Percentiles rank a stretch among this genome's conserved stretches.
Conservation (phyloP, 2,329 filamentous ascomycete genomes). For the Dactylellina sp. region DNA sequence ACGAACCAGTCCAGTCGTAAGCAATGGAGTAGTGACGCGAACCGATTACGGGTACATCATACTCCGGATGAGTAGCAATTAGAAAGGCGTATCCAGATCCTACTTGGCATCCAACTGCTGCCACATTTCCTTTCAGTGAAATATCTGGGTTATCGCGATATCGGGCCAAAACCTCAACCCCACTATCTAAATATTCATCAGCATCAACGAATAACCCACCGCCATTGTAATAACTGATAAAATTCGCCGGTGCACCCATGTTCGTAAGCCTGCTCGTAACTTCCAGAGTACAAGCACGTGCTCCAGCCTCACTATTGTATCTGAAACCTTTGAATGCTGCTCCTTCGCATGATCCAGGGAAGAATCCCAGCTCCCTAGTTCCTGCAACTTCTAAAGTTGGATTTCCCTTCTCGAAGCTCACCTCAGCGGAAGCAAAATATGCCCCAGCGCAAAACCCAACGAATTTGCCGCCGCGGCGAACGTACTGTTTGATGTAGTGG, state of each 20-base stretch:
- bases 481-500: conserved; percentile 82
- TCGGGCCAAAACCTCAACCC: conserved; percentile 83
- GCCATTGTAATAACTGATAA: conserved; percentile 90
- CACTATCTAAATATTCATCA: conserved; percentile 70
- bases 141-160: conserved; percentile 81
- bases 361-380: conserved; percentile 85
- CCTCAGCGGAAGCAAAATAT: conserved; percentile 84
- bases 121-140: conserved; percentile 75
- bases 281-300: conserved; percentile 76
- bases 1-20: conserved; percentile 2
- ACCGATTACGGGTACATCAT: conserved; percentile 63
- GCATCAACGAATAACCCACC: conserved; percentile 92
- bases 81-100: conserved; percentile 83
- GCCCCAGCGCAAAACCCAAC: conserved; percentile 94
- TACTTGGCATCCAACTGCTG: conserved; percentile 83
- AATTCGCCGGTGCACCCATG: conserved; percentile 70
- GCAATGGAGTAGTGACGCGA: conserved; percentile 53
- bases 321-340: conserved; percentile 89
- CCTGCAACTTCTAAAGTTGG: conserved; percentile 85
- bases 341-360: conserved; percentile 85
- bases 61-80: conserved; percentile 94
- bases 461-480: conserved; percentile 85
- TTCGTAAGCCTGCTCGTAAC: conserved; percentile 68
- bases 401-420: conserved; percentile 93
- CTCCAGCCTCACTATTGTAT: conserved; percentile 88